Evolutionary conservation across 805 yeast genomes (phyloP).

Genomic region (Cyberlindnera xylosilytica): DNA sequence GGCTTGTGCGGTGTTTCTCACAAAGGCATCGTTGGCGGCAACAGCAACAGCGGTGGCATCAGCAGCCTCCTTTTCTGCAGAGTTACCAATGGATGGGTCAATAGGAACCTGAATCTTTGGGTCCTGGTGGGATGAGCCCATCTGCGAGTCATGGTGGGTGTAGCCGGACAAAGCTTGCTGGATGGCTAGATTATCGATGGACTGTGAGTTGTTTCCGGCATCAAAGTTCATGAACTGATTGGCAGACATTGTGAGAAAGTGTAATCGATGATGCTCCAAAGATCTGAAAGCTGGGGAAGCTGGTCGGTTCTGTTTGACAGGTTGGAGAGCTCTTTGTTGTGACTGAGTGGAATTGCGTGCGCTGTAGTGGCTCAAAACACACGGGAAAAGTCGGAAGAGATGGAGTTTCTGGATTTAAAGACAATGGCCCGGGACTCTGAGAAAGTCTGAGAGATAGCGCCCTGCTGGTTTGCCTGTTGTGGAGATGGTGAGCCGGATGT

Average conservation of each 20-base stretch:
- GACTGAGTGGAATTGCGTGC: too few relatives aligned
- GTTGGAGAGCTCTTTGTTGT: too few relatives aligned
- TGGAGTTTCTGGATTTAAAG: too few relatives aligned
- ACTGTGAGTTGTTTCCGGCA: constrained; percentile 7
- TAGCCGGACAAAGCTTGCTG: constrained; percentile 14
- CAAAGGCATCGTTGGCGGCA: constrained; percentile 15
- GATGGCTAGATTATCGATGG: constrained; percentile 12
- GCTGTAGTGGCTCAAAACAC: too few relatives aligned
- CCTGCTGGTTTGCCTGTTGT: not conserved
- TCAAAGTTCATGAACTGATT: constrained; percentile 13
- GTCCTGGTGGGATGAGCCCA: too few relatives aligned
- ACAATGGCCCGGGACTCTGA: not conserved
- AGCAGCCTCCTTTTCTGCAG: constrained; percentile 12
- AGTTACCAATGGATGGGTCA: constrained; percentile 25
- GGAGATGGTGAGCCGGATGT: not conserved
- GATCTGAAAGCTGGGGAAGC: constrained; percentile 1
- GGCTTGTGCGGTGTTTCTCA: constrained; percentile 22
- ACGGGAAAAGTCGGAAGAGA: too few relatives aligned
- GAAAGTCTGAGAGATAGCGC: not conserved
- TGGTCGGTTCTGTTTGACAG: too few relatives aligned
- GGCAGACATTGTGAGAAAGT: constrained; percentile 7
- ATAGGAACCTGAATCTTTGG: constrained; percentile 20
- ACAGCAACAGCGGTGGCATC: constrained; percentile 13
- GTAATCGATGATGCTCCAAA: not conserved
- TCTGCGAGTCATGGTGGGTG: constrained; percentile 7